phyloP scores from a whole-genome alignment of 2,329 filamentous ascomycete genomes.

The Hypoxylon rubiginosum region DNA sequence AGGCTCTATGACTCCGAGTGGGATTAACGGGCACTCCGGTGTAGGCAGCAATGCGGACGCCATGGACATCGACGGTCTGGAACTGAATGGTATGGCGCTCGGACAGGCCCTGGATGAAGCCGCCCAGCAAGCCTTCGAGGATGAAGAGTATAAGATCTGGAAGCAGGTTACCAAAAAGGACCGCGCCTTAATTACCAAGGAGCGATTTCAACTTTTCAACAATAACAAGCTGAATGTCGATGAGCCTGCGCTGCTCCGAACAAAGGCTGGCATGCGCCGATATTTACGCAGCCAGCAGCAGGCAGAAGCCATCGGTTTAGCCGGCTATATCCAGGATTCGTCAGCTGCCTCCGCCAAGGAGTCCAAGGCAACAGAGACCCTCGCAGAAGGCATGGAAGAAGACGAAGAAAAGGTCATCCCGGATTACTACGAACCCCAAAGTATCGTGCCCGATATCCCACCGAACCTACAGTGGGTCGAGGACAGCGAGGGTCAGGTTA shows the following conservation, averaged over 20 bases:
- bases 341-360: slow-evolving; percentile 65
- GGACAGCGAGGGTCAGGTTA: slow-evolving; percentile 88
- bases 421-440: slow-evolving; percentile 93
- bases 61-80: slow-evolving; percentile 88
- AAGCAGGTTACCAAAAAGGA: slow-evolving; percentile 99
- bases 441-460: slow-evolving; percentile 86
- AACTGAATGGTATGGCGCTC: slow-evolving; percentile 74
- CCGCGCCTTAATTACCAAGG: slow-evolving; percentile 85
- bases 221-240: slow-evolving; percentile 87
- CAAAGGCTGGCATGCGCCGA: slow-evolving; percentile 88
- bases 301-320: slow-evolving; percentile 65
- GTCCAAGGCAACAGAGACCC: slow-evolving; percentile 74
- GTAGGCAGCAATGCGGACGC: slow-evolving; percentile 82
- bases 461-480: slow-evolving; percentile 87
- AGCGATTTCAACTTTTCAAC: slow-evolving; percentile 87
- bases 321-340: slow-evolving; percentile 58
- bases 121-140: slow-evolving; percentile 82
- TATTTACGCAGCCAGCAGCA: slow-evolving; percentile 85
- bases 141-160: slow-evolving; percentile 98
- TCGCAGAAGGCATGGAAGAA: slow-evolving; percentile 95
- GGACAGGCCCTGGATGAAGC: slow-evolving; percentile 74
- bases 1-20: slow-evolving; percentile 83
- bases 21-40: slow-evolving; percentile 74
- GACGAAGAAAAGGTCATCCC: slow-evolving; percentile 87
- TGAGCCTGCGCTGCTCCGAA: slow-evolving; percentile 87